phyloP scores from a whole-genome alignment of 2,329 filamentous ascomycete species.

The Alternaria incomplexa region DNA sequence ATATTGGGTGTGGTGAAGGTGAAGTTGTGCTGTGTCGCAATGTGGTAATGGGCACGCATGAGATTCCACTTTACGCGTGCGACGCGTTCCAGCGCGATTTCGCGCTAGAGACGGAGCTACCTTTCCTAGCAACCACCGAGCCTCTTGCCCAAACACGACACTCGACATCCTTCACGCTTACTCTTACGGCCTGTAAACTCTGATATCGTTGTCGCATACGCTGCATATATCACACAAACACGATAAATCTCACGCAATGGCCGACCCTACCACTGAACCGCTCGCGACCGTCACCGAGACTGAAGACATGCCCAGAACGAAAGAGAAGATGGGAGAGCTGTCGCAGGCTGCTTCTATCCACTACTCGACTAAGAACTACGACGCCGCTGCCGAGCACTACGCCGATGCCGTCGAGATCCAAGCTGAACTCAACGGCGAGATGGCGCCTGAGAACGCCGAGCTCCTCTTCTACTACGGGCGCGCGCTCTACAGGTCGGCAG shows the following conservation, averaged over 20 bases:
- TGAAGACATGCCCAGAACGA: conserved; percentile 51
- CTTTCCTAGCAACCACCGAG: conserved; percentile 11
- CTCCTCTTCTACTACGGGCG: conserved; percentile 94
- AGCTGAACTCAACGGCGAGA: conserved; percentile 89
- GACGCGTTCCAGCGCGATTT: conserved; percentile 23
- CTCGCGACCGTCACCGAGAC: conserved; percentile 27
- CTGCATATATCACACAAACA: neutral
- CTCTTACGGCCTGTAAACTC: neutral
- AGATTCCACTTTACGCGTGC: conserved; percentile 27
- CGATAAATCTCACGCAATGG: conserved; percentile 23
- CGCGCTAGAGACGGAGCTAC: conserved; percentile 3
- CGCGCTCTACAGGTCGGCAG: conserved; percentile 90
- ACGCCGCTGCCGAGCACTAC: conserved; percentile 84
- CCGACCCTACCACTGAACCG: conserved; percentile 27
- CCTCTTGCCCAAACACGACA: neutral
- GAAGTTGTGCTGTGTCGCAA: neutral
- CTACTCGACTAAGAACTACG: conserved; percentile 88
- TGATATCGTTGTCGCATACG: conserved; percentile 10
- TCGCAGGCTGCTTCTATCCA: conserved; percentile 81
- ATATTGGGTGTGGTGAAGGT: conserved; percentile 21
- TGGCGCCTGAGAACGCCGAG: conserved; percentile 88
- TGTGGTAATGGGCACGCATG: neutral
- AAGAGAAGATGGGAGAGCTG: conserved; percentile 75
- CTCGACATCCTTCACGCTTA: conserved; percentile 1
- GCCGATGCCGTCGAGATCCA: conserved; percentile 89